Conservation (phyloP, 73 alveolate species). For the Effrenium voratum region DNA sequence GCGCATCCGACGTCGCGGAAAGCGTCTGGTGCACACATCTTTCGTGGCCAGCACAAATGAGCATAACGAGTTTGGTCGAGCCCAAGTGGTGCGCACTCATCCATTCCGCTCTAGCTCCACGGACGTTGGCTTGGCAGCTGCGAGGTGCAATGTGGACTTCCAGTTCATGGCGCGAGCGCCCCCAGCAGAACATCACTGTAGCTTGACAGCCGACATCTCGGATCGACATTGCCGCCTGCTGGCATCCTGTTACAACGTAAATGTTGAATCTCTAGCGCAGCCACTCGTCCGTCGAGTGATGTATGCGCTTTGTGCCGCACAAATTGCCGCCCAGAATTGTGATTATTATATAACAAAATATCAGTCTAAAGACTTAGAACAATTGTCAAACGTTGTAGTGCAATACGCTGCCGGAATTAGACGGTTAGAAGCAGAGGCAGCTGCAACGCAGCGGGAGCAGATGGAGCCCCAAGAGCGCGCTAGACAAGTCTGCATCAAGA, state of each 20-base stretch:
- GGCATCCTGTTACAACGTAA: neutral
- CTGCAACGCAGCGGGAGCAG: neutral
- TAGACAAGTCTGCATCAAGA: neutral
- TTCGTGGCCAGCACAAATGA: neutral
- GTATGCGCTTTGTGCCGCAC: neutral
- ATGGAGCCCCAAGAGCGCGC: neutral
- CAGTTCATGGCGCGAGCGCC: neutral
- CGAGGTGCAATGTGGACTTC: neutral
- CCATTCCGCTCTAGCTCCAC: neutral
- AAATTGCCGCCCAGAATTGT: neutral
- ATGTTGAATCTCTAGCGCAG: neutral
- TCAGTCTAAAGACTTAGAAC: neutral
- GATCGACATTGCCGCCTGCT: neutral
- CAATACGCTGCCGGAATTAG: neutral
- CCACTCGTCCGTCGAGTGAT: neutral
- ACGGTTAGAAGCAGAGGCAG: neutral
- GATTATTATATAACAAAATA: neutral
- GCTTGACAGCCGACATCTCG: neutral
- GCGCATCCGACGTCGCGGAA: slow-evolving; percentile 12
- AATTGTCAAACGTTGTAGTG: neutral
- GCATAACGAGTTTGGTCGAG: neutral
- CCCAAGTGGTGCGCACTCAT: neutral
- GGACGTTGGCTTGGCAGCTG: neutral
- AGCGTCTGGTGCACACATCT: neutral
- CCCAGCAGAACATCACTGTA: neutral